A percentile compares a stretch with the other conserved stretches of the same genome.
These are phyloP conservation scores for Gonapodya prolifera DNA, from an alignment of 192 early-diverging fungal genomes.

Conservation along the genomic window DNA sequence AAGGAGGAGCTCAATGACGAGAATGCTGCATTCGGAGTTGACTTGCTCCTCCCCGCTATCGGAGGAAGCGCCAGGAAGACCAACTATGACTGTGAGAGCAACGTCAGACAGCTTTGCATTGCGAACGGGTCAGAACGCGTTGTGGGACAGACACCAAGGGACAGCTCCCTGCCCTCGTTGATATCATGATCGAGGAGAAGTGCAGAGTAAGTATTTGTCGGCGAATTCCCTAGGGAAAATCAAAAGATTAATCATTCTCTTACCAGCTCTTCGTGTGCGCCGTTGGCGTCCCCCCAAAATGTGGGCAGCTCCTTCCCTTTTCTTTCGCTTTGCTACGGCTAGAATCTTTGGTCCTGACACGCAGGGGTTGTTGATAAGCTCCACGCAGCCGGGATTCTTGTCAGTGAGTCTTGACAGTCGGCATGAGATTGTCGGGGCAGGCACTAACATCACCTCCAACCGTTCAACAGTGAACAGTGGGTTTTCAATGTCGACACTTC, in stretches of 20 bases:
- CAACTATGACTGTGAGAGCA: conserved; percentile 33
- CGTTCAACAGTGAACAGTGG: conserved; percentile 28
- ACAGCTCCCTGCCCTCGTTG: conserved; percentile 29
- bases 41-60: conserved; percentile 30
- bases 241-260: not conserved
- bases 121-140: not conserved
- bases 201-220: conserved; percentile 9
- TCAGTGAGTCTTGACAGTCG: conserved; percentile 13
- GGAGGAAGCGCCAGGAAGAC: conserved; percentile 30
- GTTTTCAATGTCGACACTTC: conserved; percentile 17
- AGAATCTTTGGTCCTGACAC: not conserved
- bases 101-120: not conserved
- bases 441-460: too few species aligned
- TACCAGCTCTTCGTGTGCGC: conserved; percentile 26
- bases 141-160: conserved; percentile 18
- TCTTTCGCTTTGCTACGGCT: too few species aligned
- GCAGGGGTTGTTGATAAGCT: conserved; percentile 30
- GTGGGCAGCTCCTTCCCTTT: not conserved
- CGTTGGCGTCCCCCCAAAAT: conserved; percentile 27
- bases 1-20: conserved; percentile 17
- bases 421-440: too few species aligned
- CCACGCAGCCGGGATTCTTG: conserved; percentile 23
- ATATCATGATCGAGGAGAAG: conserved; percentile 23
- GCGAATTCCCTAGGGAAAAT: too few species aligned
- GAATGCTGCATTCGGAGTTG: conserved; percentile 27